Evolutionary conservation across 2,329 filamentous ascomycete genomes (phyloP), one percentile per base, ranked within the genome.

Genomic region (Pseudocercospora cruenta): DNA sequence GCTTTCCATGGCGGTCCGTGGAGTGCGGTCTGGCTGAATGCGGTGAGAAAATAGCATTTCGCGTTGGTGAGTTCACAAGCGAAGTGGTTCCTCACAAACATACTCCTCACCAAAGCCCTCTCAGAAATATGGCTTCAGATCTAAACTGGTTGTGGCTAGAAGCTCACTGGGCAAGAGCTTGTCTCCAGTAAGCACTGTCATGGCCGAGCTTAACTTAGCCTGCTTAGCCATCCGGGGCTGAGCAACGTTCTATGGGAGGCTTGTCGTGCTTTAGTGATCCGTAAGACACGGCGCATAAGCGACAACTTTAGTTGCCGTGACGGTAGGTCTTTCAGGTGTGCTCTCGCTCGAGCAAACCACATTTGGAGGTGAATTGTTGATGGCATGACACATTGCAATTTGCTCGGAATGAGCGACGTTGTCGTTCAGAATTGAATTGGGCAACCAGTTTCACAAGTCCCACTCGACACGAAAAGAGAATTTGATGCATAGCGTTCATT

Each of bases 121-220:
- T 21, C 53, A 28, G 31, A 45, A 39, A 59, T 59, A 58, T 31
- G 21, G 28, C 45, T 58, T 19, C 19, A 21, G 31, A 58, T 39
- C 55, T 43, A 36, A 58, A 43, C 28, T 58, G 10, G 9, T 21
- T 39, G n/a, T 14, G 26, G 28, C 24, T 39, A 43, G 31, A 43
- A 39, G 14, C 31, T 36, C 26, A 33, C 28, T 36, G n/a, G 54
- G 26, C 26, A 24, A 16, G 39, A 43, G 57, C 57, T 59, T 59
- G 57, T 59, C 31, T 59, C 9, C 31, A 59, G 57, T 59, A 59
- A 59, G 57, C 57, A 43, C 31, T 59, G 57, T 36, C 54, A 58
- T 33, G 54, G 26, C 54, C 26, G 33, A 59, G 57, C 57, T 45
- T 26, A 59, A 59, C 33, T 22, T 45, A 43, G 57, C 57, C 21